Evolutionary conservation across 1,139 yeast species (phyloP).

Genomic region (Candida glucosophila): DNA sequence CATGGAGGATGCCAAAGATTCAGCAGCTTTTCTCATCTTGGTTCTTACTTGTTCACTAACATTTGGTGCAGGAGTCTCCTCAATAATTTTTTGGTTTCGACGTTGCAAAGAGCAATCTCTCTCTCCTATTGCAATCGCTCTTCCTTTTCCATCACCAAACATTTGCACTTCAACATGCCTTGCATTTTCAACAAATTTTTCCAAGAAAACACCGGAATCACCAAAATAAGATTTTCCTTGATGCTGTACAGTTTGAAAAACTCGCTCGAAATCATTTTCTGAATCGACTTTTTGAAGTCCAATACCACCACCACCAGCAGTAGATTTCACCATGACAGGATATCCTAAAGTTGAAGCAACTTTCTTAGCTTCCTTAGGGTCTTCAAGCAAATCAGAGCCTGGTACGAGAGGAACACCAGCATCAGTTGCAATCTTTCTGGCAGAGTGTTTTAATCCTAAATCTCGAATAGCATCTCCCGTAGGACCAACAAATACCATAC

Average conservation of each 20-base stretch:
- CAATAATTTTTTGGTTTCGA: slow-evolving; percentile 91
- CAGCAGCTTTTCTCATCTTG: slow-evolving; percentile 77
- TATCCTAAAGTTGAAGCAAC: slow-evolving; percentile 76
- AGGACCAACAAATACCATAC: slow-evolving; percentile 91
- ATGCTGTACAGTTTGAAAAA: slow-evolving; percentile 84
- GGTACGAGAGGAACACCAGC: slow-evolving; percentile 95
- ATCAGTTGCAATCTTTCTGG: slow-evolving; percentile 80
- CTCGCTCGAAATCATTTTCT: slow-evolving; percentile 69
- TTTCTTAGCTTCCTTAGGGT: slow-evolving; percentile 62
- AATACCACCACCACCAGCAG: slow-evolving; percentile 99
- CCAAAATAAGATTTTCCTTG: slow-evolving; percentile 92
- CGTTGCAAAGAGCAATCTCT: slow-evolving; percentile 97
- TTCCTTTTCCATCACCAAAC: slow-evolving; percentile 91
- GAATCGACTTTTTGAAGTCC: slow-evolving; percentile 90
- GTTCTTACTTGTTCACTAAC: slow-evolving; percentile 71
- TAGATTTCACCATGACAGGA: slow-evolving; percentile 93
- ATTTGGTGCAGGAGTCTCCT: slow-evolving; percentile 96
- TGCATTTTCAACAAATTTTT: slow-evolving; percentile 86
- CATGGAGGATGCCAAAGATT: slow-evolving; percentile 68
- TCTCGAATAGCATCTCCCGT: slow-evolving; percentile 86
- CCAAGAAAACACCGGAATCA: slow-evolving; percentile 90
- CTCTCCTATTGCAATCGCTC: slow-evolving; percentile 89
- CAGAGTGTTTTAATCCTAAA: slow-evolving; percentile 90
- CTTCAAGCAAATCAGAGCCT: slow-evolving; percentile 74
- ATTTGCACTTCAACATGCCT: slow-evolving; percentile 96